These are phyloP conservation scores for Sporothrix luriei DNA, from an alignment of 2,329 filamentous ascomycete genomes.

Conservation along the genomic window DNA sequence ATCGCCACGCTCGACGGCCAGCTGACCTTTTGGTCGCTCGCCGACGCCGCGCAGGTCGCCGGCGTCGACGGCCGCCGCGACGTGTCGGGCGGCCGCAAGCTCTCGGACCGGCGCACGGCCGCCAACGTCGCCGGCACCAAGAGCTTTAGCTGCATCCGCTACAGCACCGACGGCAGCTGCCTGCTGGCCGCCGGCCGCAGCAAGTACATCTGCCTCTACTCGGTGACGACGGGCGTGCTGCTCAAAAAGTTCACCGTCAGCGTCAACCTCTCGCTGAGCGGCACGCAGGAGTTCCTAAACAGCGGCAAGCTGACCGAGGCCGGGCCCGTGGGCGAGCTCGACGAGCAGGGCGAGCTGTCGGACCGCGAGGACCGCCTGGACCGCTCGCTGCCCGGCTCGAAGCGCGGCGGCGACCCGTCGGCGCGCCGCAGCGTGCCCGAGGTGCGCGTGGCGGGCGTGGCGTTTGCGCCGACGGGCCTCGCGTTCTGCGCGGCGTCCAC, in stretches of 20 bases:
- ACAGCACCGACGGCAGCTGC: constrained; percentile 90
- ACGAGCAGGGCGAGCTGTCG: constrained; percentile 83
- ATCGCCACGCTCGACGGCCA: constrained; percentile 93
- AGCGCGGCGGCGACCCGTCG: constrained; percentile 79
- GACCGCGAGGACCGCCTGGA: constrained; percentile 86
- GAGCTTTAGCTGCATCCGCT: constrained; percentile 81
- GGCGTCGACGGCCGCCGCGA: constrained; percentile 89
- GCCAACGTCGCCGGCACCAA: constrained; percentile 91
- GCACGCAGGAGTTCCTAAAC: constrained; percentile 96
- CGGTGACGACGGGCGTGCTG: constrained; percentile 86
- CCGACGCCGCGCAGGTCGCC: constrained; percentile 81
- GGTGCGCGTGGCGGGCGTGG: constrained; percentile 79
- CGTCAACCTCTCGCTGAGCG: constrained; percentile 91
- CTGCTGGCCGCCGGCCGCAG: constrained; percentile 90
- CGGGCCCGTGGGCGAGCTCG: constrained; percentile 79
- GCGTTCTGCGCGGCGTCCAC: constrained; percentile 94
- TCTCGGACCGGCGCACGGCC: constrained; percentile 84
- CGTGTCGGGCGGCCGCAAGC: constrained; percentile 86
- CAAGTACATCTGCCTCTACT: constrained; percentile 98
- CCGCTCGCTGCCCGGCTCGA: constrained; percentile 77
- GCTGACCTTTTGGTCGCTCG: constrained; percentile 90
- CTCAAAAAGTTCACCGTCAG: constrained; percentile 96
- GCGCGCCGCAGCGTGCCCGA: constrained; percentile 75
- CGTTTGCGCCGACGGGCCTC: constrained; percentile 85
- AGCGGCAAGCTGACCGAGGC: constrained; percentile 89